Percentiles rank a stretch among this genome's conserved stretches.
phyloP scores from a whole-genome alignment of 2,329 filamentous ascomycete species.

The Fusarium sp. region DNA sequence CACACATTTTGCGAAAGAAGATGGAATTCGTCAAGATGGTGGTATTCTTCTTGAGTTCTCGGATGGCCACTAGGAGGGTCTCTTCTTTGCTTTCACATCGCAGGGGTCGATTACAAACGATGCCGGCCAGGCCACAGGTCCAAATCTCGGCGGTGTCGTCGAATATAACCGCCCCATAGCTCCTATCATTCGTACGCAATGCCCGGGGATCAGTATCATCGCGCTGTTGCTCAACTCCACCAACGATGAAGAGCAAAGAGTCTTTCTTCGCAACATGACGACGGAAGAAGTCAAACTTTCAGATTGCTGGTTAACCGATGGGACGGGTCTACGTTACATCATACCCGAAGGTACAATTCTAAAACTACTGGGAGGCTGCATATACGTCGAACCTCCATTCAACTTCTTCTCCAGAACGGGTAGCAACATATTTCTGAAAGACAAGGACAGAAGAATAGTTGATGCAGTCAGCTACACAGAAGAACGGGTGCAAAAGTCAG shows the following conservation, averaged over 20 bases:
- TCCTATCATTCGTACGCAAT: not conserved
- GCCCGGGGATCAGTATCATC: not conserved
- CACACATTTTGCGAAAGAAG: not conserved
- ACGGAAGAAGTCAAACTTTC: not conserved
- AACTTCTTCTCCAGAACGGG: not conserved
- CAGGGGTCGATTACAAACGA: not conserved
- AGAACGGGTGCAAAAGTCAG: not conserved
- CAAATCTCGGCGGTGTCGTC: not conserved
- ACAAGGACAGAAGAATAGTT: not conserved
- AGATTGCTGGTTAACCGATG: not conserved
- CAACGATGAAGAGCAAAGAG: not conserved
- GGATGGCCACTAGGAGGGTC: not conserved
- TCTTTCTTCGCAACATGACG: not conserved
- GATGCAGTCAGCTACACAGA: not conserved
- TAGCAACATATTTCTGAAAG: not conserved
- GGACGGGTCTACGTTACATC: too few relatives aligned
- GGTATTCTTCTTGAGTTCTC: not conserved
- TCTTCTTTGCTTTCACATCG: not conserved
- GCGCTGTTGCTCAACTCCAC: not conserved
- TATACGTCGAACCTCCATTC: not conserved
- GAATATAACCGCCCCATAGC: not conserved
- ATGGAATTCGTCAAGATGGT: not conserved
- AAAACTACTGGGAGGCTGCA: not conserved
- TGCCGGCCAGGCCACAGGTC: not conserved
- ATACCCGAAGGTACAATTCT: not conserved